Conservation (phyloP, 2,329 filamentous ascomycete genomes). For the Ophiognomonia clavigignenti-juglandacearum region DNA sequence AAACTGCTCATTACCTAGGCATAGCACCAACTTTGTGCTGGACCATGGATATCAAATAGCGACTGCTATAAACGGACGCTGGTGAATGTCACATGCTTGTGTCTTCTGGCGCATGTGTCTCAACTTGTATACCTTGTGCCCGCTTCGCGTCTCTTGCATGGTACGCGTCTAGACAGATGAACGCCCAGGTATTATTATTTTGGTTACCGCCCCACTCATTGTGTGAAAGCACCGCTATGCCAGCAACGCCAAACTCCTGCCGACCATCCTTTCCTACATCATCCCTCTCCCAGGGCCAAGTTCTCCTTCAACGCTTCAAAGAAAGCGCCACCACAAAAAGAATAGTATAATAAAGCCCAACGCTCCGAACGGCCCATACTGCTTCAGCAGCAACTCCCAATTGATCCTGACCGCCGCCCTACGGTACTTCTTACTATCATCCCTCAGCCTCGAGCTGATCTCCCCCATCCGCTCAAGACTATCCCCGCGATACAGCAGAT, state of each 20-base stretch:
- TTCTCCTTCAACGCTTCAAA: slow-evolving; percentile 42
- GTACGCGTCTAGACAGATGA: no score
- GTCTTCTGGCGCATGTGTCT: background rate
- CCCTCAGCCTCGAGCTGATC: slow-evolving; percentile 77
- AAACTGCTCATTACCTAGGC: no score
- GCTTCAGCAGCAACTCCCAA: slow-evolving; percentile 93
- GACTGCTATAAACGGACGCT: background rate
- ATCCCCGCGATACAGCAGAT: slow-evolving; percentile 90
- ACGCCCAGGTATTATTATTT: no score
- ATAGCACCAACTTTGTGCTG: background rate
- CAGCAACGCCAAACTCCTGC: slow-evolving; percentile 11
- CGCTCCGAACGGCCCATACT: slow-evolving; percentile 88
- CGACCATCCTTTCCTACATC: background rate
- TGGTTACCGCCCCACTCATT: no score
- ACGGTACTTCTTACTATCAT: slow-evolving; percentile 93
- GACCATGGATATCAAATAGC: background rate
- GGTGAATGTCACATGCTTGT: background rate
- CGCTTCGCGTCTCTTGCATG: no score
- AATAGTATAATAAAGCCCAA: slow-evolving; percentile 78
- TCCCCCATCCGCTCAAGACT: slow-evolving; percentile 96
- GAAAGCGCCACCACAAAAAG: slow-evolving; percentile 91
- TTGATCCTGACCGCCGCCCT: slow-evolving; percentile 93
- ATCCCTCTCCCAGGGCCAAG: background rate
- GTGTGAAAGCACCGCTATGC: slow-evolving; percentile 12
- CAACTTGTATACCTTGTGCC: no score